Conservation (phyloP, 2,329 filamentous ascomycete genomes). For the Claviceps africana region DNA sequence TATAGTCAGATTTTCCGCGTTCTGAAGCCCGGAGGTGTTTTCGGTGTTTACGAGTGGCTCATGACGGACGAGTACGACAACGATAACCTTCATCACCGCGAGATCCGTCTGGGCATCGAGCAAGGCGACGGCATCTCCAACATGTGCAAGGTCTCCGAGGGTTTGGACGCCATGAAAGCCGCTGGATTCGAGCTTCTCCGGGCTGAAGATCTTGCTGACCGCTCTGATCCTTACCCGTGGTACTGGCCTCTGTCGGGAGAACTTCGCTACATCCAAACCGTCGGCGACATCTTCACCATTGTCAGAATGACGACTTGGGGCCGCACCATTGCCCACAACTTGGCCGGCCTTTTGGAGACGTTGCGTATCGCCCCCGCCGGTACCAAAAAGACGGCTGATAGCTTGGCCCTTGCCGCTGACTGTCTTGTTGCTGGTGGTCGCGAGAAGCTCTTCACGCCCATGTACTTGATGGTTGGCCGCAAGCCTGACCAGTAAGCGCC, state of each 20-base stretch:
- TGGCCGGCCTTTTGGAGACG: slow-evolving; percentile 64
- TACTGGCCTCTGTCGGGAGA: slow-evolving; percentile 86
- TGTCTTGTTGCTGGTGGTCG: slow-evolving; percentile 74
- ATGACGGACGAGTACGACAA: slow-evolving; percentile 97
- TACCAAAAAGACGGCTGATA: slow-evolving; percentile 91
- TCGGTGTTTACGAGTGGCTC: slow-evolving; percentile 97
- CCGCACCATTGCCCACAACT: slow-evolving; percentile 57
- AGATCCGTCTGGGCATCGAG: slow-evolving; percentile 89
- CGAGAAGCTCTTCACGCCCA: slow-evolving; percentile 91
- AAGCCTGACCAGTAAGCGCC: slow-evolving; percentile 43
- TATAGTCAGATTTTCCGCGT: slow-evolving; percentile 93
- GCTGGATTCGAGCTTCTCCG: slow-evolving; percentile 76
- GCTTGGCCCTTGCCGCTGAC: slow-evolving; percentile 68
- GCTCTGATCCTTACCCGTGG: slow-evolving; percentile 69
- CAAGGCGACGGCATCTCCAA: slow-evolving; percentile 93
- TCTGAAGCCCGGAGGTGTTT: slow-evolving; percentile 87
- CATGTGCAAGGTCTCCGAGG: slow-evolving; percentile 82
- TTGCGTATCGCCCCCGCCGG: slow-evolving; percentile 64
- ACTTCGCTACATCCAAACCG: slow-evolving; percentile 65
- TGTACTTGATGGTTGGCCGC: slow-evolving; percentile 92
- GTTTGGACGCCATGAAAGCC: slow-evolving; percentile 65
- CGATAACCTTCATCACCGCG: slow-evolving; percentile 68
- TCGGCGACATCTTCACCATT: slow-evolving; percentile 70
- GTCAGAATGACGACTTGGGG: slow-evolving; percentile 80
- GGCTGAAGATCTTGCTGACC: slow-evolving; percentile 74